A percentile compares a stretch with the other conserved stretches of the same genome.
Evolutionary conservation across 345 rosid genomes (phyloP).

Genomic region (Syzygium aqueum): DNA sequence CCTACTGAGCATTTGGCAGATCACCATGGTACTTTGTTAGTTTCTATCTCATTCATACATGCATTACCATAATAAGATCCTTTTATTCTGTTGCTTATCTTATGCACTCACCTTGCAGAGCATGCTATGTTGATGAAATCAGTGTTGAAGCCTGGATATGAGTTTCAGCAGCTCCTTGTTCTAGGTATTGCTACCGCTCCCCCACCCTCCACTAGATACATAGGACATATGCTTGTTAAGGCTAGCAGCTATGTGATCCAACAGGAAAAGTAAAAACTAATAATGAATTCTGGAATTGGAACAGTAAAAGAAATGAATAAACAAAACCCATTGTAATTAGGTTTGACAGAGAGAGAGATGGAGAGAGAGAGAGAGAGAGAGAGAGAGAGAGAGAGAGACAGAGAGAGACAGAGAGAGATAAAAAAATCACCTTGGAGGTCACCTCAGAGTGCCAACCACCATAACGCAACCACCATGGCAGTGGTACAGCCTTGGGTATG

Average conservation of each 20-base stretch:
- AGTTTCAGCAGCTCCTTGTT: constrained; percentile 74
- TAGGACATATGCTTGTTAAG: not conserved
- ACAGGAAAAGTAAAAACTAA: not conserved
- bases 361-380: not conserved
- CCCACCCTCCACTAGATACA: not conserved
- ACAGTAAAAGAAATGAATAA: not conserved
- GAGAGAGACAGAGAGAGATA: not conserved
- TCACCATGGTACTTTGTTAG: constrained; percentile 54
- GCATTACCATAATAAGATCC: not conserved
- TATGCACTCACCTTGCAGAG: constrained; percentile 36
- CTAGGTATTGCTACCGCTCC: constrained; percentile 38
- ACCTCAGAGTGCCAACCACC: not conserved
- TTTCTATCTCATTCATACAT: not conserved
- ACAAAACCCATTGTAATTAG: not conserved
- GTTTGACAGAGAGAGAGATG: not conserved
- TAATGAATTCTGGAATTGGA: not conserved
- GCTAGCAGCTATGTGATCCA: not conserved
- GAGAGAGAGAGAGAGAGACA: not conserved
- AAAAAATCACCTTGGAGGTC: not conserved
- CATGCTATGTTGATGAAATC: constrained; percentile 59
- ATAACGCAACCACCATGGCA: not conserved
- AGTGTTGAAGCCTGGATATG: constrained; percentile 67
- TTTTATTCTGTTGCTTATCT: constrained; percentile 12
- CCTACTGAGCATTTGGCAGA: constrained; percentile 82
- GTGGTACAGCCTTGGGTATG: not conserved